Evolutionary conservation across 2,329 filamentous ascomycete species (phyloP).

Genomic region (Cordyceps cicadae): DNA sequence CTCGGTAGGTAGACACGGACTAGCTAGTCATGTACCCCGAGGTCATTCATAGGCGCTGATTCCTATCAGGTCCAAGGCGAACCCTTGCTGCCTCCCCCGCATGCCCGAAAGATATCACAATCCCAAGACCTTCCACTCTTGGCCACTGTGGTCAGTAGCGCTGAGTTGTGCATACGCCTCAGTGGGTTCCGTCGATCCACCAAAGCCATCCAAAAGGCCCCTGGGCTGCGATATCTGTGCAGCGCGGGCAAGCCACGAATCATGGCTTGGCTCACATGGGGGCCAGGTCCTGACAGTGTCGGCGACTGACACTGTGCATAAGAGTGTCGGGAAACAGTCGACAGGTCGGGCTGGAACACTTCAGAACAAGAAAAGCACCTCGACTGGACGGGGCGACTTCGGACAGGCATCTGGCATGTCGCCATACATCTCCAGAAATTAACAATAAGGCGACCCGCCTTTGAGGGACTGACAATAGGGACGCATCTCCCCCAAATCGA

Average conservation of each 20-base stretch:
- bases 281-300: neutral
- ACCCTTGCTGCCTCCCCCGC: slow-evolving; percentile 9
- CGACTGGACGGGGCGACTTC: neutral
- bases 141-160: neutral
- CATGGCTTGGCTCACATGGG: neutral
- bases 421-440: slow-evolving; percentile 7
- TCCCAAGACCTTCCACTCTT: neutral
- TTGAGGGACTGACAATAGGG: neutral
- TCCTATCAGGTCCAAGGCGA: neutral
- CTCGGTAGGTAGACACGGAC: neutral
- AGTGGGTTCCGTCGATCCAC: neutral
- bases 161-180: slow-evolving; percentile 3
- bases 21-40: neutral
- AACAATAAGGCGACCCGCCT: slow-evolving; percentile 5
- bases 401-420: neutral
- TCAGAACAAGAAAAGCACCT: neutral
- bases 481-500: neutral
- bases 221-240: neutral
- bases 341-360: no score
- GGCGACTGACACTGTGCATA: neutral
- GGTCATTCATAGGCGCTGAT: neutral
- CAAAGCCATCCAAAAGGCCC: neutral
- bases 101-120: slow-evolving; percentile 1
- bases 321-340: no score
- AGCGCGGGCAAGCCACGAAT: neutral